Evolutionary conservation across 371 early-diverging fungal genomes (phyloP).

Genomic region (Mucor sp.): DNA sequence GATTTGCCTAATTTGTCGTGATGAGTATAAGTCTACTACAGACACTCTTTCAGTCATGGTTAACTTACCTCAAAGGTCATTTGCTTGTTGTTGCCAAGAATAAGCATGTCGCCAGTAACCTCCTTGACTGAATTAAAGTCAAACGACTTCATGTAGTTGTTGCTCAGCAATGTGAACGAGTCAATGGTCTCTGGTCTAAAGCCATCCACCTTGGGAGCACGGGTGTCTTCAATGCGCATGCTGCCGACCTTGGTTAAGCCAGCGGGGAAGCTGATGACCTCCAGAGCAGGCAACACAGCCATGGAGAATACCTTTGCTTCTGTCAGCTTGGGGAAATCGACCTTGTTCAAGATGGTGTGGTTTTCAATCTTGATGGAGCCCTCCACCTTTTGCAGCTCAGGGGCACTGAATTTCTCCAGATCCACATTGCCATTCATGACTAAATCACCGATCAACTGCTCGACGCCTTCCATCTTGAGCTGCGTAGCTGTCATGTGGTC

Average conservation of each 20-base stretch:
- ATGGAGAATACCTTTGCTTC: conserved; percentile 40
- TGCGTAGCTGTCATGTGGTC: conserved; percentile 17
- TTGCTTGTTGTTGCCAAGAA: conserved; percentile 44
- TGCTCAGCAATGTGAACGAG: conserved; percentile 47
- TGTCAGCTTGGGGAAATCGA: conserved; percentile 46
- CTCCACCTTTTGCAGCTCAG: conserved; percentile 44
- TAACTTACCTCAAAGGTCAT: conserved; percentile 35
- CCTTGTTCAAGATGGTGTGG: conserved; percentile 41
- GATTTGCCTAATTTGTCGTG: conserved; percentile 21
- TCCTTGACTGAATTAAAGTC: conserved; percentile 45
- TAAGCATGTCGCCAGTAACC: conserved; percentile 38
- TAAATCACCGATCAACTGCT: conserved; percentile 47
- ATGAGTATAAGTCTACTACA: too few relatives aligned
- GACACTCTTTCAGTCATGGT: too few relatives aligned
- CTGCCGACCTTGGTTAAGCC: conserved; percentile 40
- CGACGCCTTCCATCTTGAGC: conserved; percentile 41
- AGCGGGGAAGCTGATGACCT: conserved; percentile 46
- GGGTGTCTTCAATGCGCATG: conserved; percentile 48
- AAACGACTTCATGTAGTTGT: conserved; percentile 51
- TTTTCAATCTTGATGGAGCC: conserved; percentile 50
- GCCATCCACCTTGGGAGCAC: conserved; percentile 47
- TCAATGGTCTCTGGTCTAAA: conserved; percentile 35
- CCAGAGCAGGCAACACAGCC: conserved; percentile 47
- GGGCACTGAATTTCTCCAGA: conserved; percentile 41
- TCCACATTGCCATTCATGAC: conserved; percentile 39